phyloP scores from a whole-genome alignment of 2,329 filamentous ascomycete species.

The Zasmidium cellare region DNA sequence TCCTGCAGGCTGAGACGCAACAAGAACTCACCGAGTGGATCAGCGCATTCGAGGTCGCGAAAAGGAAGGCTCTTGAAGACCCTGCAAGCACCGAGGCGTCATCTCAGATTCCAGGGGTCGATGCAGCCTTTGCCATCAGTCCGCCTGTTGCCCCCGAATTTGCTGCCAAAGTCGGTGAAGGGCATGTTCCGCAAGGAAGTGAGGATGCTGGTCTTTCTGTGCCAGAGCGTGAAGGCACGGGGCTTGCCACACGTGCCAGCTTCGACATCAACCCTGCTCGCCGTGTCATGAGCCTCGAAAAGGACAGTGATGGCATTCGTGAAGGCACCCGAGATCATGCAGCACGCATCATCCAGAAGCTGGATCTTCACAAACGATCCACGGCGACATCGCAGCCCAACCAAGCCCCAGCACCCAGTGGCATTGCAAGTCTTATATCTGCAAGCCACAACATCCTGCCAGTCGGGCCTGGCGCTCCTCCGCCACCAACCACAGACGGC shows the following conservation, averaged over 20 bases:
- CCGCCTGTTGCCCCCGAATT: conserved; percentile 88
- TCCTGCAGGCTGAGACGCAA: conserved; percentile 92
- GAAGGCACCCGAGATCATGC: conserved; percentile 79
- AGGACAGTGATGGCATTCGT: conserved; percentile 49
- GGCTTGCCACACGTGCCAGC: conserved; percentile 61
- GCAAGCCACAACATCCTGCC: conserved; percentile 79
- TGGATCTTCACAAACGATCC: conserved; percentile 83
- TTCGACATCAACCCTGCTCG: conserved; percentile 63
- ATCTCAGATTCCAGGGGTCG: conserved; percentile 46
- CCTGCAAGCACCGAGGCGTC: conserved; percentile 54
- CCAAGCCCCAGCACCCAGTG: conserved; percentile 47
- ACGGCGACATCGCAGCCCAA: conserved; percentile 46
- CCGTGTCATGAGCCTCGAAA: conserved; percentile 50
- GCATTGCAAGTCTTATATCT: conserved; percentile 82
- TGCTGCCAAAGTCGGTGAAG: conserved; percentile 74
- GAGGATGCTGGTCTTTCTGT: conserved; percentile 66
- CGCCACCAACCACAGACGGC: conserved; percentile 31
- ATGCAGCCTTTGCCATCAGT: conserved; percentile 88
- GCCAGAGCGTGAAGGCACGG: conserved; percentile 49
- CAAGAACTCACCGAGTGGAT: conserved; percentile 97
- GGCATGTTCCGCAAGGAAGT: conserved; percentile 55
- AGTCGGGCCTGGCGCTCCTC: conserved; percentile 51
- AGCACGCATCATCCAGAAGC: conserved; percentile 85
- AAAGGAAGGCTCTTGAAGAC: conserved; percentile 85
- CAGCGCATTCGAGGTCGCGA: conserved; percentile 87